A percentile compares a stretch with the other conserved stretches of the same genome.
Evolutionary conservation across 176 grass and related monocot species (phyloP).

Genomic region (Chloris gayana): DNA sequence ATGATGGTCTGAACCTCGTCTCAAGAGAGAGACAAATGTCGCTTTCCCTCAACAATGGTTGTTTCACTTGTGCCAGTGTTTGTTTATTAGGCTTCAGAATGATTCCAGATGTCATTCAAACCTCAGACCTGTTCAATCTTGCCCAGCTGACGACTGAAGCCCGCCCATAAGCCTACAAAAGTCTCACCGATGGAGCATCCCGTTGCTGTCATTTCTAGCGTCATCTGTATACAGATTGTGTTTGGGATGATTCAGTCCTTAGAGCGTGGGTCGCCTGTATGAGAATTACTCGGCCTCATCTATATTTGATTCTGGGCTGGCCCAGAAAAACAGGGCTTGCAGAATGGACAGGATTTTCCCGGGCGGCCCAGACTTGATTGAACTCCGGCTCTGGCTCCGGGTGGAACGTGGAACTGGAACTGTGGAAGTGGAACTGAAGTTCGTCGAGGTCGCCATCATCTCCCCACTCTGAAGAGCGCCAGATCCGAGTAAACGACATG

Average conservation of each 20-base stretch:
- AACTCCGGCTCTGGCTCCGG: background rate
- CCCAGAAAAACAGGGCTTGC: background rate
- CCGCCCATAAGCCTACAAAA: too few relatives aligned
- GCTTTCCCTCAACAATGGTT: too few relatives aligned
- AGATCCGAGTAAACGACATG: conserved; percentile 8
- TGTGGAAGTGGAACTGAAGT: background rate
- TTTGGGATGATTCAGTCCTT: too few relatives aligned
- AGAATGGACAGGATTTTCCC: background rate
- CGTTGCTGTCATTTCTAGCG: too few relatives aligned
- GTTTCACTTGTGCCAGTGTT: background rate
- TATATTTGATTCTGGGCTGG: background rate
- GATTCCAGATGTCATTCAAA: background rate
- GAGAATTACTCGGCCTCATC: too few relatives aligned
- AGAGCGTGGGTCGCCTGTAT: too few relatives aligned
- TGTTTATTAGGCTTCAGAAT: background rate
- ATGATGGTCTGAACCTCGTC: background rate
- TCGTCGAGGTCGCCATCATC: background rate
- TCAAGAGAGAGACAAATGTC: background rate
- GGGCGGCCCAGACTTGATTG: background rate
- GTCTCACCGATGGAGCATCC: too few relatives aligned
- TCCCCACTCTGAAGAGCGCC: background rate
- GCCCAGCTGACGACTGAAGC: too few relatives aligned
- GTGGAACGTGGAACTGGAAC: too few relatives aligned
- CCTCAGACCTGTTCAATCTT: background rate
- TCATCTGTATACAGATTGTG: too few relatives aligned